Base-by-base conservation (phyloP, 768 basidiomycete genomes). In the Cubamyces sp. region DNA sequence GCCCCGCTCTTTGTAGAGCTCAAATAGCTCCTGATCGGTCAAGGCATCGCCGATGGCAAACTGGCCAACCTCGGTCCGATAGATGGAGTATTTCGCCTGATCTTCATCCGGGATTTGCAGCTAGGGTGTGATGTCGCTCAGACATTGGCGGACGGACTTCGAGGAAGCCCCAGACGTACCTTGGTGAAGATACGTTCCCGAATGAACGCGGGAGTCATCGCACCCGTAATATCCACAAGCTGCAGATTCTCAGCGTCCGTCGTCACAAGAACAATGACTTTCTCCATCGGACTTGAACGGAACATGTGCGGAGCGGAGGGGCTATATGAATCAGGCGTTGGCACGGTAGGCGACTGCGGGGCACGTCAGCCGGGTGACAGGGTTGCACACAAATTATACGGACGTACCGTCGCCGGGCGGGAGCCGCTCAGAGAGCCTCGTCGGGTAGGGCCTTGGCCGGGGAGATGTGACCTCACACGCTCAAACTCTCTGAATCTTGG, bases 31-130 rank as follows among this genome's bases (percentile, higher is more conserved):
- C 28, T 92, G 88, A 63, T 90, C 85, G 14, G 83, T 76, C 34
- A 97, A 75, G 7, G 94, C 85, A 15, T 87, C 87, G 4, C 91
- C 86, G 46, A 90, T 83, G 18, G 90, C 89, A 65, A 81, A 88
- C 26, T 84, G 82, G 61, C 91, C 92, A 68, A 97, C 89, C 74
- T 92, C 91, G 0, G 94, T 96, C 63, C 87, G 89, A 78, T 92
- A 94, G 57, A 98, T 89, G 25, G 87, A 84, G 71, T 88, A 88
- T 28, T 82, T 84, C 8, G 80, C 73, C 70, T 91, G 87, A 59
- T 96, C 92, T 61, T 96, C 95, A 69, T 94, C 92, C 40, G 82
- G 81, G 45, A 98, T 90, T 71, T 87, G 84, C 64, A 94, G 78
- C 92, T 94, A 64, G 37, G 51, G 61, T 46, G 64, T 37, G 23